These are phyloP conservation scores for Cyberlindnera petersonii DNA, from an alignment of 805 yeast species.

Conservation along the genomic window DNA sequence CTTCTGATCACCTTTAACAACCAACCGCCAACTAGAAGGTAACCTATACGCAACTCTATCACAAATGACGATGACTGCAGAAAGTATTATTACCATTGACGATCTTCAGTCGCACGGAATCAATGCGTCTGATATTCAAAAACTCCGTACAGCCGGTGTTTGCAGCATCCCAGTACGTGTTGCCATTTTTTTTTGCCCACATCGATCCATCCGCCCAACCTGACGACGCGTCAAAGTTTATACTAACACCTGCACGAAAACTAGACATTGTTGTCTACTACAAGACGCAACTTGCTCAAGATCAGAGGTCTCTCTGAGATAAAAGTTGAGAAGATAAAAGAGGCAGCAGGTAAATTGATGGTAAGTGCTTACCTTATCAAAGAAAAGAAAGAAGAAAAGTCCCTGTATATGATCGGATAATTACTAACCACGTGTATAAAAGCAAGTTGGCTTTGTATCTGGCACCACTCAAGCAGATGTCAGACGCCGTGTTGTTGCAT, in stretches of 20 bases:
- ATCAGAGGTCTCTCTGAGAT: conserved; percentile 74
- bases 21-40: neutral
- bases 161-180: conserved; percentile 54
- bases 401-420: no score
- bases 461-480: conserved; percentile 66
- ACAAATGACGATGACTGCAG: conserved; percentile 17
- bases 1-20: neutral
- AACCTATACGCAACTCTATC: no score
- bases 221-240: no score
- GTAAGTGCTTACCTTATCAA: conserved; percentile 15
- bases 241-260: neutral
- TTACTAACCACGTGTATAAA: no score
- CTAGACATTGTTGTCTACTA: conserved; percentile 52
- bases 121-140: conserved; percentile 65
- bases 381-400: neutral
- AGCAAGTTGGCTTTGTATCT: conserved; percentile 67
- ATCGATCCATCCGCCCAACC: no score
- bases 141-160: conserved; percentile 62
- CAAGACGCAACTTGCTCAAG: conserved; percentile 58
- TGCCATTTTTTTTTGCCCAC: no score
- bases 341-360: conserved; percentile 63
- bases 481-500: conserved; percentile 56
- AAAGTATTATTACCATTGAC: conserved; percentile 37
- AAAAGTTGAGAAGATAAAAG: conserved; percentile 73
- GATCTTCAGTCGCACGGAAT: conserved; percentile 65